Evolutionary conservation across 768 basidiomycete species (phyloP), one percentile per base, ranked within the genome.

Genomic region (Clathrus columnatus): DNA sequence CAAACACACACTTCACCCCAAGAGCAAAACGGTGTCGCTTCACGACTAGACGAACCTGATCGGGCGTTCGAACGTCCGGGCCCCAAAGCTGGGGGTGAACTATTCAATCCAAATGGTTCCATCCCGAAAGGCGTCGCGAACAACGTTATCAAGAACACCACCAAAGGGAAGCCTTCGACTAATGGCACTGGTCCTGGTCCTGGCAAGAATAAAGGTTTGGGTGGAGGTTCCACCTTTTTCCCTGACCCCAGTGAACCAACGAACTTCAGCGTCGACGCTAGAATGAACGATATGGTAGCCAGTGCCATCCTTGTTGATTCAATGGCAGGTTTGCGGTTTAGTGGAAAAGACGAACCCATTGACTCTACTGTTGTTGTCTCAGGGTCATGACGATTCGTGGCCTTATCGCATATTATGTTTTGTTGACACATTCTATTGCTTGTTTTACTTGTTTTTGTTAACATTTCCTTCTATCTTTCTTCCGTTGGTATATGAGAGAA

Each of bases 41-140:
- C 59, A 1, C 71, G 71, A 51, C 57, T 70, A 27, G 80, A 78
- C 27, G 81, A 82, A 3, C 61, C 60, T 20, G 81, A 82, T 44
- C 65, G 65, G 18, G 66, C 63, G 11, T 78, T 70, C 56, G 78
- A 82, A 59, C 70, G 80, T 42, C 73, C 75, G 1, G 72, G 71
- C 4, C 73, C 72, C 16, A 82, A 75, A 67, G 75, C 75, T 23
- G 58, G 59, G 44, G 61, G 63, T 23, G 76, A 75, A 58, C 63
- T 69, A 41, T 67, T 67, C 52, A 72, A 73, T 29, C 67, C 70
- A n/a, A 51, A 57, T 50, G 56, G 29, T 1, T 23, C 14, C 18
- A 73, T 69, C 6, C 11, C 26, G 30, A n/a, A 43, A 62, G 58
- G 48, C 44, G 21, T 32, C 64, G 26, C 42, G 61, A 54, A 1